A percentile compares a stretch with the other conserved stretches of the same genome.
Evolutionary conservation across 1,139 yeast species (phyloP).

Genomic region (Candida anutae): DNA sequence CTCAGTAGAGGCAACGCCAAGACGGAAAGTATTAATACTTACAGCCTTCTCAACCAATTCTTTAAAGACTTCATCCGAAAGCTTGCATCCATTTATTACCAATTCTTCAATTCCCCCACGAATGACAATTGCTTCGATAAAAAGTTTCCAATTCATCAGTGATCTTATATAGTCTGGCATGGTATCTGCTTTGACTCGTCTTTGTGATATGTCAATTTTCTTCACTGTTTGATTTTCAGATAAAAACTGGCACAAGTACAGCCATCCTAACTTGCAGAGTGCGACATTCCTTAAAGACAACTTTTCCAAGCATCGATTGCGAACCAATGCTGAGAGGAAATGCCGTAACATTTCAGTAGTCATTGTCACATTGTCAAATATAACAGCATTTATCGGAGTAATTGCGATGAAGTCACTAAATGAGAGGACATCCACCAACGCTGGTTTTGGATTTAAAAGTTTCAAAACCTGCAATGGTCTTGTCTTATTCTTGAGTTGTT

Average conservation of each 20-base stretch:
- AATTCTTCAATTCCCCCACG: constrained; percentile 80
- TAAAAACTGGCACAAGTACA: constrained; percentile 62
- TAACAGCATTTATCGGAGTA: constrained; percentile 70
- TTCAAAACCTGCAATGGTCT: constrained; percentile 72
- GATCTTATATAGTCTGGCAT: constrained; percentile 43
- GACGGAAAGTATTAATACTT: constrained; percentile 48
- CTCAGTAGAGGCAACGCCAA: constrained; percentile 74
- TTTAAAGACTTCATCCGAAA: constrained; percentile 45
- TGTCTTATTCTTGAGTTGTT: constrained; percentile 70
- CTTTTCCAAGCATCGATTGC: constrained; percentile 56
- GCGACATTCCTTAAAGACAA: constrained; percentile 74
- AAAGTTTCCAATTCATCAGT: constrained; percentile 69
- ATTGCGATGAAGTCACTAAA: constrained; percentile 83
- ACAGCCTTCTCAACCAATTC: constrained; percentile 48
- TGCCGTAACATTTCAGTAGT: constrained; percentile 75
- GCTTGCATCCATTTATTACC: constrained; percentile 71
- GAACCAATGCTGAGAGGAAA: constrained; percentile 53
- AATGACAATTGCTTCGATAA: constrained; percentile 47
- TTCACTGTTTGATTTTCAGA: constrained; percentile 48
- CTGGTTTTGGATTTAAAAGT: constrained; percentile 83
- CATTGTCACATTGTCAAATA: constrained; percentile 77
- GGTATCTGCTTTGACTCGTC: constrained; percentile 49
- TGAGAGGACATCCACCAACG: constrained; percentile 79
- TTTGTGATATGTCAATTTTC: constrained; percentile 77
- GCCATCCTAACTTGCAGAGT: constrained; percentile 68